phyloP scores from a whole-genome alignment of 805 yeast genomes.

The Myxozyma kluyveri region DNA sequence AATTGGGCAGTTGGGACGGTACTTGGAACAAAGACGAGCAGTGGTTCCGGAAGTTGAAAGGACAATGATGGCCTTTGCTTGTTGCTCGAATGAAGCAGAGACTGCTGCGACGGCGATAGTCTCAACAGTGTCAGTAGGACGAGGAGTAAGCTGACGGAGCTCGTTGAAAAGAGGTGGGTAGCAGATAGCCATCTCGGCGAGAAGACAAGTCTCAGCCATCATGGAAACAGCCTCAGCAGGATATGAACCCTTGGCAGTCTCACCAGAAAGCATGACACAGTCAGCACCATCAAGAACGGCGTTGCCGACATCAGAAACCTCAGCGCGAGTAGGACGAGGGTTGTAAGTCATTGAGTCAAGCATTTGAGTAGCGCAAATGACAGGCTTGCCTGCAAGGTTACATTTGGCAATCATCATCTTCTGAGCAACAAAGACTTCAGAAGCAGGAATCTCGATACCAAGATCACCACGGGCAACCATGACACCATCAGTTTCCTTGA shows the following conservation, averaged over 20 bases:
- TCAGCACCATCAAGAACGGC: constrained; percentile 99
- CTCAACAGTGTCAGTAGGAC: constrained; percentile 91
- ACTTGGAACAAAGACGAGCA: constrained; percentile 94
- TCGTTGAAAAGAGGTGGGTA: constrained; percentile 80
- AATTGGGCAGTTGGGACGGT: constrained; percentile 96
- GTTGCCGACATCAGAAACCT: constrained; percentile 98
- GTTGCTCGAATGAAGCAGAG: constrained; percentile 91
- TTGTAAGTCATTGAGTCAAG: constrained; percentile 98
- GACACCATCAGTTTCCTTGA: constrained; percentile 94
- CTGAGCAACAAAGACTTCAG: constrained; percentile 97
- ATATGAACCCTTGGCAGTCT: constrained; percentile 99
- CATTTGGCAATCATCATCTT: constrained; percentile 98
- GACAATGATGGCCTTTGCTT: constrained; percentile 94
- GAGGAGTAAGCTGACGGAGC: constrained; percentile 76
- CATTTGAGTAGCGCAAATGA: constrained; percentile 99
- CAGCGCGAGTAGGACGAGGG: constrained; percentile 99
- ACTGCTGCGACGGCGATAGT: constrained; percentile 97
- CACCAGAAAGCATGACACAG: constrained; percentile 99
- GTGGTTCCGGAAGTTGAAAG: constrained; percentile 93
- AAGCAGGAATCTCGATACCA: constrained; percentile 99
- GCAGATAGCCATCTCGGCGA: constrained; percentile 96
- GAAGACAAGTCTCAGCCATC: constrained; percentile 97
- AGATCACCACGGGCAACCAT: constrained; percentile 99
- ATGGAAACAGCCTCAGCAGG: constrained; percentile 96
- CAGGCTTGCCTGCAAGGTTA: constrained; percentile 99